Evolutionary conservation across 257 asterid genomes (phyloP).

Genomic region (Euphrasia confusa): DNA sequence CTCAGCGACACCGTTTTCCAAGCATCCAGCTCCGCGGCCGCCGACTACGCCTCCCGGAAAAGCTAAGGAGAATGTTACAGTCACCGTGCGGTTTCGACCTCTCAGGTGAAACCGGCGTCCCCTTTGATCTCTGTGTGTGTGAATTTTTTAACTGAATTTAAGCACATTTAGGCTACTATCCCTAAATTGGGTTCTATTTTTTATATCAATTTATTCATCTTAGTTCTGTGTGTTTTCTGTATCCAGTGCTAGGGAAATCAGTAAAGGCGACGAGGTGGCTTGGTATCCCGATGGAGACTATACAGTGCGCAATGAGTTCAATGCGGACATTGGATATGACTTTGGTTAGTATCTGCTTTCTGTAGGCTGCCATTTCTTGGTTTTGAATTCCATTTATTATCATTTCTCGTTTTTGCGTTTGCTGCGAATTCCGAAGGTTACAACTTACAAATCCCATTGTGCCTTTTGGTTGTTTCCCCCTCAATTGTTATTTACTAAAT

Average conservation of each 20-base stretch:
- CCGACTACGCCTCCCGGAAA: slow-evolving; percentile 30
- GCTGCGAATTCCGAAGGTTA: background rate
- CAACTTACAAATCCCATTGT: background rate
- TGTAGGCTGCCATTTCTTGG: background rate
- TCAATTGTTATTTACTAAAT: background rate
- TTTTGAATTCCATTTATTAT: background rate
- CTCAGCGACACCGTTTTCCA: slow-evolving; percentile 24
- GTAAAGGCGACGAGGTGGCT: slow-evolving; percentile 75
- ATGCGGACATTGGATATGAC: slow-evolving; percentile 48
- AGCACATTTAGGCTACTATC: slow-evolving; percentile 1
- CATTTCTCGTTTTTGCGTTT: background rate
- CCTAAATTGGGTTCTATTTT: background rate
- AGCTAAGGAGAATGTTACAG: slow-evolving; percentile 68
- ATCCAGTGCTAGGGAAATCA: slow-evolving; percentile 68
- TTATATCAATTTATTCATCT: background rate
- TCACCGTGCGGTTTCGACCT: slow-evolving; percentile 90
- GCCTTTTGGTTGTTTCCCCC: background rate
- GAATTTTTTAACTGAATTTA: slow-evolving; percentile 1
- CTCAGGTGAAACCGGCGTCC: slow-evolving; percentile 43
- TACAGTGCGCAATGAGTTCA: slow-evolving; percentile 65
- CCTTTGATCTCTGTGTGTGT: background rate
- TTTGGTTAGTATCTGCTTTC: slow-evolving; percentile 49
- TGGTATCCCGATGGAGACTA: slow-evolving; percentile 91
- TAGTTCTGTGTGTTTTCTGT: slow-evolving; percentile 1
- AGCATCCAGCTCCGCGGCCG: slow-evolving; percentile 24